Evolutionary conservation across 257 asterid species (phyloP).

Genomic region (Galeopsis tetrahit): DNA sequence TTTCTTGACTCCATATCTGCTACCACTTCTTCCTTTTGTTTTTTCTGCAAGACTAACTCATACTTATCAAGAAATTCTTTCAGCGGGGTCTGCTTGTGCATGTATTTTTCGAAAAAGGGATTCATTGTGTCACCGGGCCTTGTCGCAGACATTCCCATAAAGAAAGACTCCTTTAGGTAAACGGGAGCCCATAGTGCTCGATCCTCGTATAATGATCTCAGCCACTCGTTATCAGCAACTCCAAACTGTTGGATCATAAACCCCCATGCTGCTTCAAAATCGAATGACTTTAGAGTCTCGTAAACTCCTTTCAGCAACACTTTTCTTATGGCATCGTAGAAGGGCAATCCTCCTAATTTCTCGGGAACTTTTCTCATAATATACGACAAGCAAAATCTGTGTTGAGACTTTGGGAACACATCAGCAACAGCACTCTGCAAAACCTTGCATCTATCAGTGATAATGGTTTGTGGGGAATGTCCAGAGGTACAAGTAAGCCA

Average conservation of each 20-base stretch:
- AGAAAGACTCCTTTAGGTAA: constrained; percentile 65
- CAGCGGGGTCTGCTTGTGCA: constrained; percentile 80
- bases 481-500: constrained; percentile 61
- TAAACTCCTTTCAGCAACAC: constrained; percentile 61
- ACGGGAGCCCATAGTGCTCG: constrained; percentile 79
- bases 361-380: constrained; percentile 78
- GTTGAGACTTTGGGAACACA: constrained; percentile 68
- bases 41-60: constrained; percentile 73
- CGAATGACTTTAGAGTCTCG: constrained; percentile 65
- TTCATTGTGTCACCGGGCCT: constrained; percentile 56
- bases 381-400: constrained; percentile 64
- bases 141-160: constrained; percentile 75
- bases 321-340: constrained; percentile 51
- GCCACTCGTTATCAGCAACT: constrained; percentile 76
- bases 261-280: constrained; percentile 81
- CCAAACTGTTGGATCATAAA: constrained; percentile 71
- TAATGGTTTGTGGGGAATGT: constrained; percentile 64
- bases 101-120: constrained; percentile 65
- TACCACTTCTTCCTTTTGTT: constrained; percentile 67
- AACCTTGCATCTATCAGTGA: constrained; percentile 72
- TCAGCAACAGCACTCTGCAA: constrained; percentile 64
- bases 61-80: constrained; percentile 89
- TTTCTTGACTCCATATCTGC: constrained; percentile 74
- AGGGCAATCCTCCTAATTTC: constrained; percentile 74
- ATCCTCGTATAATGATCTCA: constrained; percentile 62